Base-by-base conservation (phyloP, 2,329 filamentous ascomycete genomes). In the Hypoxylon sp. region DNA sequence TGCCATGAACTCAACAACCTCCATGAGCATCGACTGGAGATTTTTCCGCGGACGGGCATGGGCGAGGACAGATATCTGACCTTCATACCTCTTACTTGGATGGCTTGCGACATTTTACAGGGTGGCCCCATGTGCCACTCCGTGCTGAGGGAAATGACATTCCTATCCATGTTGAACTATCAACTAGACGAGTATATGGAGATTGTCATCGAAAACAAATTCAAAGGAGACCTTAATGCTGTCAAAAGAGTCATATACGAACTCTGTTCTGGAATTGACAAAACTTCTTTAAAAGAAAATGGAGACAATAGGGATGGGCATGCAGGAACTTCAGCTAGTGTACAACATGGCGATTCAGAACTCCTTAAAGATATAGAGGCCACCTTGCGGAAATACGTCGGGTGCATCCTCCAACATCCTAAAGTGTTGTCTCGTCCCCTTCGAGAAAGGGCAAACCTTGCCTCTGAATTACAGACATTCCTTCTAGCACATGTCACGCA, bases 161-260 rank as follows among this genome's bases (percentile, higher is more conserved):
- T 48, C 0, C 4, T 62, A 5, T 62, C 58, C 16, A 38, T 59
- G 28, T 33, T 66, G 20, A 55, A 50, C 14, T 65, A 48, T 16
- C 32, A 53, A 12, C 57, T 52, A 1, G 57, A 65, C 33, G 48
- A 61, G 16, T 65, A 46, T 28, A 52, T 65, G 36, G 62, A 65
- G 20, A 16, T 7, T 2, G 44, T 60, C 3, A 4, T 59, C 2
- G 49, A 46, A 20, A 28, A 7, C 11, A 6, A 18, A 2, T 33
- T 33, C 12, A 12, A 38, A 12, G 24, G 22, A 6, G 18, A 36
- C 12, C 2, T 28, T 33, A 14, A 14, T 14, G 14, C 11, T 3
- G 4, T 33, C 32, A 33, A 33, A 4, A 3, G 4, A 12, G 11
- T 33, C 9, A 33, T 33, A 2, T 3, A 2, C 32, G 14, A 12